These are phyloP conservation scores for Pezicula radicicola DNA, from an alignment of 2,329 filamentous ascomycete species.

Conservation along the genomic window DNA sequence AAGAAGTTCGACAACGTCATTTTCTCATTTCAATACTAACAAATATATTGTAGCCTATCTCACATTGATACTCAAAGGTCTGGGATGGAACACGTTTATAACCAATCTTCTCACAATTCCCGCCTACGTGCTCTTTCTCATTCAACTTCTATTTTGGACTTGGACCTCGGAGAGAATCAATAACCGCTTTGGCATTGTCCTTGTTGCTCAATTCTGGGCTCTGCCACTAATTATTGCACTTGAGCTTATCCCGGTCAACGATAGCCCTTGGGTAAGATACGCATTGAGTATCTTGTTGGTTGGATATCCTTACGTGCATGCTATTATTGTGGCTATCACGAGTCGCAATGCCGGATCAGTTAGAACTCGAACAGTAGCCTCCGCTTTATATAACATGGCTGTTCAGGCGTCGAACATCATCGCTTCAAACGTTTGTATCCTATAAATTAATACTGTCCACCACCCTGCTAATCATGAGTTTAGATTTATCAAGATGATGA, in stretches of 20 bases:
- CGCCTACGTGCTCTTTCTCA: conserved; percentile 43
- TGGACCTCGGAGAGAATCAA: conserved; percentile 39
- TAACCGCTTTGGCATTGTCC: conserved; percentile 43
- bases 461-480: background rate
- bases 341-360: conserved; percentile 57
- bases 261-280: conserved; percentile 2
- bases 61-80: conserved; percentile 50
- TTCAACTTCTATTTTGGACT: conserved; percentile 25
- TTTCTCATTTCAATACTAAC: too few relatives aligned
- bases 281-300: conserved; percentile 32
- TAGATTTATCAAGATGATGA: conserved; percentile 39
- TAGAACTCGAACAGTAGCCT: conserved; percentile 56
- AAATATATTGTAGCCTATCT: conserved; percentile 44
- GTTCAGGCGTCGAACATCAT: conserved; percentile 42
- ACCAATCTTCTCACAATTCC: conserved; percentile 61
- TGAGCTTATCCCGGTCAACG: conserved; percentile 31
- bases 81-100: conserved; percentile 57
- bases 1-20: too few relatives aligned
- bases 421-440: conserved; percentile 32
- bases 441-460: background rate
- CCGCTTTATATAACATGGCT: conserved; percentile 54
- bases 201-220: conserved; percentile 52
- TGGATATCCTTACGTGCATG: conserved; percentile 28
- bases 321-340: conserved; percentile 43
- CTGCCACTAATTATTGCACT: conserved; percentile 49